These are phyloP conservation scores for Myochromella boudieri DNA, from an alignment of 768 basidiomycete genomes.

Conservation along the genomic window DNA sequence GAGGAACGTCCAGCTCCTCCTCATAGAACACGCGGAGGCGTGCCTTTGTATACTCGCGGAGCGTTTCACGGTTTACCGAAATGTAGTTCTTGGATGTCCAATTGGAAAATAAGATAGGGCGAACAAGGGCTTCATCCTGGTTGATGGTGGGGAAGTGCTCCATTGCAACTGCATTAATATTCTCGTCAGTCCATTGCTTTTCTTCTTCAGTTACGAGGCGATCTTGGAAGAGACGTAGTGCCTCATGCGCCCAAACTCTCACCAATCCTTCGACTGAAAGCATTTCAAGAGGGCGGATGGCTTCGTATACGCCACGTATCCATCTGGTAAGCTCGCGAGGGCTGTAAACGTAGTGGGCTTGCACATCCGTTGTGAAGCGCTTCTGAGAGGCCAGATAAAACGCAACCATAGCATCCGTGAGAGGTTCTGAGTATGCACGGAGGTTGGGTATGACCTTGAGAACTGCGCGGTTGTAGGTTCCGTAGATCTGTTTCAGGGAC, in stretches of 20 bases:
- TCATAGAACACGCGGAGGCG: constrained; percentile 98
- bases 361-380: constrained; percentile 93
- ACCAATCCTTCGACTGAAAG: constrained; percentile 94
- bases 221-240: constrained; percentile 95
- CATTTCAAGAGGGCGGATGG: constrained; percentile 91
- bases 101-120: constrained; percentile 97
- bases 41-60: constrained; percentile 96
- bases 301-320: constrained; percentile 97
- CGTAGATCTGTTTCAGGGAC: constrained; percentile 97
- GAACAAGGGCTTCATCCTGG: constrained; percentile 76
- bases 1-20: constrained; percentile 95
- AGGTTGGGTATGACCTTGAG: constrained; percentile 95
- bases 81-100: constrained; percentile 99
- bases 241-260: constrained; percentile 97
- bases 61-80: constrained; percentile 88
- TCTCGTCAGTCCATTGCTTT: constrained; percentile 91
- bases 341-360: constrained; percentile 98
- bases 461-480: constrained; percentile 93
- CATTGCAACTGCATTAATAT: constrained; percentile 80
- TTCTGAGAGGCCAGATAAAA: constrained; percentile 95
- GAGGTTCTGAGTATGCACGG: constrained; percentile 87
- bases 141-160: constrained; percentile 94
- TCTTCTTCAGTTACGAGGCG: constrained; percentile 93
- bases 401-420: constrained; percentile 96
- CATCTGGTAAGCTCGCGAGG: constrained; percentile 98